Conservation (phyloP, 345 rosid species). For the Barbarea vulgaris region DNA sequence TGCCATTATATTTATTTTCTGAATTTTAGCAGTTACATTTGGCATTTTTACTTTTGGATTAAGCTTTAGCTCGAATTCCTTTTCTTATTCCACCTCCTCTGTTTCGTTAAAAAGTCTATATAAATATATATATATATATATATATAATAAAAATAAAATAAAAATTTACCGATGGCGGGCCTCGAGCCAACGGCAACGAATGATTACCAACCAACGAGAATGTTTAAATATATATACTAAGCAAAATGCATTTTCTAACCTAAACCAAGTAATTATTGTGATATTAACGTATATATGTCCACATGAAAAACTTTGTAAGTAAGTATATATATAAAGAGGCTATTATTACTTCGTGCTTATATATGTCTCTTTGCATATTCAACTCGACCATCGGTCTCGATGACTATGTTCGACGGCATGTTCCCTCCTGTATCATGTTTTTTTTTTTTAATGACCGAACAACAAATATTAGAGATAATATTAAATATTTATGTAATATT, state of each 20-base stretch:
- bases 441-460: slow-evolving; percentile 4
- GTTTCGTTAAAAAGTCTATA: background rate
- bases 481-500: slow-evolving; percentile 24
- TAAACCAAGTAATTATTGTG: slow-evolving; percentile 14
- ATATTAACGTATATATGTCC: background rate
- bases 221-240: slow-evolving; percentile 4
- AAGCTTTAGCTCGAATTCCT: background rate
- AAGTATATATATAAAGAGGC: background rate
- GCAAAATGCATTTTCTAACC: background rate
- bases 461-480: slow-evolving; percentile 24
- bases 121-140: background rate
- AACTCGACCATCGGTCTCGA: slow-evolving; percentile 34
- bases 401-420: slow-evolving; percentile 39
- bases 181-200: background rate
- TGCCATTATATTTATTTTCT: background rate
- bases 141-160: too few relatives aligned
- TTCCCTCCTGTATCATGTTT: slow-evolving; percentile 31
- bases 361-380: slow-evolving; percentile 36
- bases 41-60: background rate
- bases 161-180: background rate
- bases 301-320: background rate
- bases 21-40: background rate
- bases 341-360: slow-evolving; percentile 38
- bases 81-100: background rate
- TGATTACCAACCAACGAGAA: background rate